Conservation (phyloP, 257 asterid genomes). For the Cynanchum wilfordii region DNA sequence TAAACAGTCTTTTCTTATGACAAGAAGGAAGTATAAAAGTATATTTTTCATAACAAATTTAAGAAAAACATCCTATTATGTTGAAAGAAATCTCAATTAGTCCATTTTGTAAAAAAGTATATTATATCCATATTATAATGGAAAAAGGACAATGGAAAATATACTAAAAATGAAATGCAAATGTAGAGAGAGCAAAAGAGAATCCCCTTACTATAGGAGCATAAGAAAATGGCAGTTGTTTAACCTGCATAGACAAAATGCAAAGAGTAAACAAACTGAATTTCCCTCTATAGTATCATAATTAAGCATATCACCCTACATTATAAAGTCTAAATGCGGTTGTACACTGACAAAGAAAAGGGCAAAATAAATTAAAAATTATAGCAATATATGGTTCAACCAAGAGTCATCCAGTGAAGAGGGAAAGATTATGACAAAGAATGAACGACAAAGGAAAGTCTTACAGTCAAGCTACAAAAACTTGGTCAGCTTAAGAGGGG, state of each 20-base stretch:
- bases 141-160: not conserved
- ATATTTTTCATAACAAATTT: not conserved
- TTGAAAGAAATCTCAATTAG: slow-evolving; percentile 5
- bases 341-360: not conserved
- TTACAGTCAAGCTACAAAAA: not conserved
- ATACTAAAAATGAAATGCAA: not conserved
- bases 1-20: not conserved
- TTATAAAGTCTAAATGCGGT: not conserved
- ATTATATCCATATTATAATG: not conserved
- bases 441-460: not conserved
- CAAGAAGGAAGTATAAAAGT: not conserved
- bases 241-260: slow-evolving; percentile 44
- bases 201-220: slow-evolving; percentile 36
- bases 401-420: not conserved
- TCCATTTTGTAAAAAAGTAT: not conserved
- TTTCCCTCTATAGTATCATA: not conserved
- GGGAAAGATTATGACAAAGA: not conserved
- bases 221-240: slow-evolving; percentile 25
- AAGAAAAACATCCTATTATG: too few relatives aligned
- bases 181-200: not conserved
- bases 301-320: not conserved
- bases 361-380: not conserved
- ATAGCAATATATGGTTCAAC: not conserved
- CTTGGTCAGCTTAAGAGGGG: not conserved
- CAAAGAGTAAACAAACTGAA: slow-evolving; percentile 12